Evolutionary conservation across 169 alveolate genomes (phyloP).

Genomic region (Condylostoma magnum): DNA sequence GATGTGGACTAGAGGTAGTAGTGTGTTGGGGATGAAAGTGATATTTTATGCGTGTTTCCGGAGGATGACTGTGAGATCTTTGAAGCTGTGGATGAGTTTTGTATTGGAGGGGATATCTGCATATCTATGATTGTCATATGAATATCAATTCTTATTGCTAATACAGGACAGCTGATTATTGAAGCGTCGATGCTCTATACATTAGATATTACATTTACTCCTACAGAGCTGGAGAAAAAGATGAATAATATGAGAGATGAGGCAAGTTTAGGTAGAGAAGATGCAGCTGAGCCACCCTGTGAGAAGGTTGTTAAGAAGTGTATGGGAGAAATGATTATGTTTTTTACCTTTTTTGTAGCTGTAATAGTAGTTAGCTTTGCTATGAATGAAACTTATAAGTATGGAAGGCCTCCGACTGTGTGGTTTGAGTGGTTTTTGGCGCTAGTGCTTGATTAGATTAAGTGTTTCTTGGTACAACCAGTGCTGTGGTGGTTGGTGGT

Average conservation of each 20-base stretch:
- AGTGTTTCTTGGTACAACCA: slow-evolving; percentile 33
- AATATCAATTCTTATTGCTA: slow-evolving; percentile 37
- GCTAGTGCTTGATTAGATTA: slow-evolving; percentile 38
- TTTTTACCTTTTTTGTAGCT: slow-evolving; percentile 14
- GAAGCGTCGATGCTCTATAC: slow-evolving; percentile 48
- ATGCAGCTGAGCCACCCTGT: slow-evolving; percentile 54
- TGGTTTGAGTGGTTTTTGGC: slow-evolving; percentile 40
- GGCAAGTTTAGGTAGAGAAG: slow-evolving; percentile 29
- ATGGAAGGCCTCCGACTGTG: slow-evolving; percentile 46
- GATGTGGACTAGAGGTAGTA: slow-evolving; percentile 27
- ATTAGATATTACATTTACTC: slow-evolving; percentile 32
- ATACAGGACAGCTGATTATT: slow-evolving; percentile 39
- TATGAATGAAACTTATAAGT: slow-evolving; percentile 20
- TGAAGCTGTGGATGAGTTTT: slow-evolving; percentile 29
- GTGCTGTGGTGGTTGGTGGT: slow-evolving; percentile 47
- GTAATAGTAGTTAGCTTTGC: slow-evolving; percentile 1
- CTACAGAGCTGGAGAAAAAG: slow-evolving; percentile 41
- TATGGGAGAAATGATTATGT: slow-evolving; percentile 38
- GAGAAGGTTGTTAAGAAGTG: slow-evolving; percentile 38
- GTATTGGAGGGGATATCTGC: slow-evolving; percentile 36
- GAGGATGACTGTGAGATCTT: slow-evolving; percentile 36
- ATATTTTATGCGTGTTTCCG: slow-evolving; percentile 46
- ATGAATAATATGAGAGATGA: slow-evolving; percentile 27
- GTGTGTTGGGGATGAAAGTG: slow-evolving; percentile 2
- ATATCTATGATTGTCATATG: slow-evolving; percentile 25